Evolutionary conservation across 495 filamentous ascomycete species (phyloP).

Genomic region (Cudoniella acicularis): DNA sequence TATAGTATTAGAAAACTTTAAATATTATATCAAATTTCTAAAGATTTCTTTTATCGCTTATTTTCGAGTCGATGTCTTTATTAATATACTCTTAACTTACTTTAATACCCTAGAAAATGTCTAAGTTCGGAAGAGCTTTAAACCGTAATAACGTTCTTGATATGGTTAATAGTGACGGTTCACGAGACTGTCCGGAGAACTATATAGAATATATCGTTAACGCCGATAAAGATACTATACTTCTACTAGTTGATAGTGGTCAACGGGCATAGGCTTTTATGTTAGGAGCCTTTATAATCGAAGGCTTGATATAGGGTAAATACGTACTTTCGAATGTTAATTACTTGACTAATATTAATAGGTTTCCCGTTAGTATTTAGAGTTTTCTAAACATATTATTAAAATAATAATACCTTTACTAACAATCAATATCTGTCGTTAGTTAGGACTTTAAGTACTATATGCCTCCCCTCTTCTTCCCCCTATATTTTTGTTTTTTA

Average conservation of each 20-base stretch:
- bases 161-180: too few relatives aligned
- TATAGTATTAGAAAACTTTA: too few relatives aligned
- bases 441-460: constrained; percentile 38
- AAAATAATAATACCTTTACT: constrained; percentile 31
- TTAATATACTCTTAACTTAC: too few relatives aligned
- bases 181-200: too few relatives aligned
- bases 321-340: background rate
- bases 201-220: too few relatives aligned
- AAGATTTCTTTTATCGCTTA: too few relatives aligned
- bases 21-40: too few relatives aligned
- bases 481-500: background rate
- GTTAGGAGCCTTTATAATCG: constrained; percentile 55
- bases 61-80: too few relatives aligned
- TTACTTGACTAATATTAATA: background rate
- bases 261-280: constrained; percentile 62
- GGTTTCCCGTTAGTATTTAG: constrained; percentile 38
- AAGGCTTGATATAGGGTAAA: constrained; percentile 63
- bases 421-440: constrained; percentile 36
- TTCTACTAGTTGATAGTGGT: constrained; percentile 52
- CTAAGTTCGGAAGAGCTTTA: too few relatives aligned
- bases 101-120: too few relatives aligned
- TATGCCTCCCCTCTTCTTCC: constrained; percentile 16
- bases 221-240: too few relatives aligned
- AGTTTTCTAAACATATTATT: constrained; percentile 43
- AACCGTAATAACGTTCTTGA: too few relatives aligned